Conservation (phyloP, 495 filamentous ascomycete genomes). For the Penicillium odoratum region DNA sequence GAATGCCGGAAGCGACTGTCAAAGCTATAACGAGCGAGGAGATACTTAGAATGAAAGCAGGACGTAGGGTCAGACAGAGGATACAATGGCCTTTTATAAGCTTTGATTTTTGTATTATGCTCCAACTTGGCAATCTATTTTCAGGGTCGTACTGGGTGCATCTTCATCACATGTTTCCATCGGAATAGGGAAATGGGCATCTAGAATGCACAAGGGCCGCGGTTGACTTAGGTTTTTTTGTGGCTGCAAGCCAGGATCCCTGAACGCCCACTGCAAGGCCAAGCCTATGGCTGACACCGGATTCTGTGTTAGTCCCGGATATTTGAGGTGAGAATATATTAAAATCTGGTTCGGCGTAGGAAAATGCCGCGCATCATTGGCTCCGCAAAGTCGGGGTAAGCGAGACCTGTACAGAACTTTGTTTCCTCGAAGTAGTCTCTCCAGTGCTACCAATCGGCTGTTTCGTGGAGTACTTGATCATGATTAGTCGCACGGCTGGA, state of each 20-base stretch:
- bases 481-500: background rate
- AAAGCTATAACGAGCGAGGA: slow-evolving; percentile 24
- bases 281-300: background rate
- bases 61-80: background rate
- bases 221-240: background rate
- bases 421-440: background rate
- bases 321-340: background rate
- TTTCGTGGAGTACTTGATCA: no score
- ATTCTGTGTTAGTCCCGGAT: background rate
- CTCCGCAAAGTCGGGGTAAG: slow-evolving; percentile 12
- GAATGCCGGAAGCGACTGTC: slow-evolving; percentile 31
- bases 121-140: background rate
- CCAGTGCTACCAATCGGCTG: background rate
- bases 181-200: background rate
- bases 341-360: background rate
- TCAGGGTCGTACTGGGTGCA: background rate
- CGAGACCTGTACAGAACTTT: background rate
- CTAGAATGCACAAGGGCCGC: background rate
- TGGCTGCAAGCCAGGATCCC: background rate
- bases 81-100: slow-evolving; percentile 3
- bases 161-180: background rate
- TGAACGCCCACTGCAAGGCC: background rate
- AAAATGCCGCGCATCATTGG: slow-evolving; percentile 6
- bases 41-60: background rate
- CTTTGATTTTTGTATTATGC: background rate